A percentile compares a stretch with the other conserved stretches of the same genome.
These are phyloP conservation scores for Monotropa hypopitys DNA, from an alignment of 179 eudicot species.

Conservation along the genomic window DNA sequence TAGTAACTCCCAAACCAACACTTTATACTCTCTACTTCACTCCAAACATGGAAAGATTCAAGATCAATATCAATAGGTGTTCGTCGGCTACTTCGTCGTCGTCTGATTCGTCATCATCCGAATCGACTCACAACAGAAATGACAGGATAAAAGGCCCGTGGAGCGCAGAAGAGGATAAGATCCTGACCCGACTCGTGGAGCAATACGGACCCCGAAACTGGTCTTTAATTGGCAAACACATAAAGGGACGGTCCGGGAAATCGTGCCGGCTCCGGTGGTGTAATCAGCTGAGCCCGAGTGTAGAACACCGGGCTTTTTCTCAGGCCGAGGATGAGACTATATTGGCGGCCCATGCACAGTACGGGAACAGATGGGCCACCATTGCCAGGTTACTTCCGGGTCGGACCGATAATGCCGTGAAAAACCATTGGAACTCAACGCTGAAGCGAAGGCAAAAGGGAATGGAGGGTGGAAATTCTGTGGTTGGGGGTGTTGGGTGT, in stretches of 20 bases:
- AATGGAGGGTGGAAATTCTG: background rate
- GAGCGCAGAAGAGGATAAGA: constrained; percentile 41
- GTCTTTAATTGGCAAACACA: constrained; percentile 41
- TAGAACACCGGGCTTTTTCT: constrained; percentile 40
- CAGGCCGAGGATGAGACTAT: constrained; percentile 34
- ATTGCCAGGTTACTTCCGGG: constrained; percentile 41
- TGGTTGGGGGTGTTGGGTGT: background rate
- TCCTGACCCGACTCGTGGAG: constrained; percentile 38
- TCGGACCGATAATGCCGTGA: constrained; percentile 43
- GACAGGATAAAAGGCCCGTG: constrained; percentile 43
- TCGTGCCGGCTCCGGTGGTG: constrained; percentile 51
- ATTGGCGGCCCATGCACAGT: constrained; percentile 29
- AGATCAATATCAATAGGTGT: constrained; percentile 7
- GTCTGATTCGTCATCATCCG: constrained; percentile 17
- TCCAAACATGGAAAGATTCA: background rate
- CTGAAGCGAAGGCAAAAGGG: constrained; percentile 15
- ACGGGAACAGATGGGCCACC: constrained; percentile 48
- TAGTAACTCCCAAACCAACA: background rate
- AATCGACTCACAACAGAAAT: constrained; percentile 11
- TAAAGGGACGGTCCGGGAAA: constrained; percentile 45
- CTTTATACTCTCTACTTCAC: background rate
- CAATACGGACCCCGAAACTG: constrained; percentile 37
- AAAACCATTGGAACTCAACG: constrained; percentile 48
- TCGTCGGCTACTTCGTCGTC: constrained; percentile 7
- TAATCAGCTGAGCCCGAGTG: constrained; percentile 41